Evolutionary conservation across 2,329 filamentous ascomycete species (phyloP), one percentile per base, ranked within the genome.

Genomic region (Fusarium globosum): DNA sequence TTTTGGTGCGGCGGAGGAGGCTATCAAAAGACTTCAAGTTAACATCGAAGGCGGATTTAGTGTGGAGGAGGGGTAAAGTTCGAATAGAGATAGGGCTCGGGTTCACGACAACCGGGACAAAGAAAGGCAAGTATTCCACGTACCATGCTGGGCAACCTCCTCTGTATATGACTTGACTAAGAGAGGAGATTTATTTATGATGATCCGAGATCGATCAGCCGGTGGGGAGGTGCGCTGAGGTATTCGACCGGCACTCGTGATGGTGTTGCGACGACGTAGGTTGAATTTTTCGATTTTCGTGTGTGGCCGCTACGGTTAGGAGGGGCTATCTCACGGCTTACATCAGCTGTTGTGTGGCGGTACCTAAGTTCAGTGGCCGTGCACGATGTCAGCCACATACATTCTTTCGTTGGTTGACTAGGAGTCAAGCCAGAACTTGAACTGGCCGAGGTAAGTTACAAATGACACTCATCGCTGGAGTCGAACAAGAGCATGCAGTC

Each of bases 1-100:
- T 97, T 97, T 84, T 96, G 95, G 85, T 98, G 95, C 79, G 95
- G 93, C 87, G 95, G 95, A 83, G 96, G 96, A 88, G 96, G 94
- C 96, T 96, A 72, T 79, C 48, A 38, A 63, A 71, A 71, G 66
- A 69, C 62, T 51, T 57, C 59, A 67, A 65, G 76, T 82, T 69
- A 81, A 73, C 71, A 80, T 79, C 66, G 75, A 67, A 67, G 63
- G 70, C 65, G 39, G 59, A 61, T 62, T 64, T 69, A 61, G 69
- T 73, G 75, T 74, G 71, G 74, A 74, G 66, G 78, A 80, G 76
- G 78, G 79, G 78, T 78, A 80, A 74, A 61, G 45, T 48, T 45
- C 51, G 28, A 56, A 55, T 36, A 67, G 56, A 68, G 68, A 73
- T 74, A 71, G 72, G 64, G 68, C 56, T 56, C 26, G 51, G 43